These are phyloP conservation scores for Alternaria incomplexa DNA, from an alignment of 2,329 filamentous ascomycete genomes.

Conservation along the genomic window DNA sequence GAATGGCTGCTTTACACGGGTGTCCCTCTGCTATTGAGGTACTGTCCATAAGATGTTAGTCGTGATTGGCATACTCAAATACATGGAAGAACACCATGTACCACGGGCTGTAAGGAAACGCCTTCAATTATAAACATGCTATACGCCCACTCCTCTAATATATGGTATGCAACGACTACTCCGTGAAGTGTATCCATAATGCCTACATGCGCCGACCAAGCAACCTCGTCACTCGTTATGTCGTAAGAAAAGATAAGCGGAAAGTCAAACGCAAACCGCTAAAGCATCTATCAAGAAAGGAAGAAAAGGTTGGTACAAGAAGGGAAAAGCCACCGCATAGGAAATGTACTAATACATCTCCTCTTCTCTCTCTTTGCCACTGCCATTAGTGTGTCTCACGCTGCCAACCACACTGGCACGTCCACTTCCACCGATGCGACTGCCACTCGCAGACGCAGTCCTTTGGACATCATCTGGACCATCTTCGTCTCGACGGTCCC, in stretches of 20 bases:
- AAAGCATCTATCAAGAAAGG: slow-evolving; percentile 5
- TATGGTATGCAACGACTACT: background rate
- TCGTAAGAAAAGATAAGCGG: slow-evolving; percentile 6
- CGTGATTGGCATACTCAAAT: background rate
- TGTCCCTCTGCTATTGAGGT: background rate
- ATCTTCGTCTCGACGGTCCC: slow-evolving; percentile 40
- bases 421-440: slow-evolving; percentile 23
- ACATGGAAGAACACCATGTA: background rate
- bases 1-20: background rate
- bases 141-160: background rate
- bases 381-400: slow-evolving; percentile 16
- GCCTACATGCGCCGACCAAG: background rate
- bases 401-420: slow-evolving; percentile 28
- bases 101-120: background rate
- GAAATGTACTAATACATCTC: slow-evolving; percentile 31
- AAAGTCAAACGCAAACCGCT: background rate
- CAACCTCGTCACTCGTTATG: slow-evolving; percentile 13
- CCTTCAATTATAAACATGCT: background rate
- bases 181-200: background rate
- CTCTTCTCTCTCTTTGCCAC: slow-evolving; percentile 16
- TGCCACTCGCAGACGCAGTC: slow-evolving; percentile 24
- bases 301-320: background rate
- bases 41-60: background rate
- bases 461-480: slow-evolving; percentile 18
- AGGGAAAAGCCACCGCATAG: background rate